Base-by-base conservation (phyloP, 2,329 filamentous ascomycete genomes). In the Periconia digitata region DNA sequence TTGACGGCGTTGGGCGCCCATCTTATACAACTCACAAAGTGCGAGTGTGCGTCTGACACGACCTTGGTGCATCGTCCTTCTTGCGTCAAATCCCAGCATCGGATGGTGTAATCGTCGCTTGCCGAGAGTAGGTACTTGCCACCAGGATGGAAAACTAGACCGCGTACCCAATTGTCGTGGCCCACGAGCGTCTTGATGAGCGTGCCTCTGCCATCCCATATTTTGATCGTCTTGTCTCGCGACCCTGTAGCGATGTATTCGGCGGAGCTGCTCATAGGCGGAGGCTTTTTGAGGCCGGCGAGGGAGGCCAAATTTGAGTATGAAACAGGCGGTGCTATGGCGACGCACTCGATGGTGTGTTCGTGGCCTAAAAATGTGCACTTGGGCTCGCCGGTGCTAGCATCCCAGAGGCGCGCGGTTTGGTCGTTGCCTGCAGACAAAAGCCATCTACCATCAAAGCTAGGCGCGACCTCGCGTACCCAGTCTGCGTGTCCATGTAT, bases 121-220 rank as follows among this genome's bases (percentile, higher is more conserved):
- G 88, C 89, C 6, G 87, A 92, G 6, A 97, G 74, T 1, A 97
- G 79, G 63, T 94, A 96, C 72, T 92, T 95, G 37, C 92, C 92
- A 8, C 90, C 89, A 0, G 92, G 92, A 63, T 96, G 92, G 70
- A 96, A 97, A 8, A 90, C 85, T 6, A 96, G 73, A 0, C 82
- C 87, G 24, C 90, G 85, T 8, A 97, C 84, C 92, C 92, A 97
- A 68, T 96, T 96, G 69, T 96, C 92, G 67, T 96, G 92, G 1
- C 92, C 92, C 1, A 85, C 75, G 1, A 97, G 77, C 0, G 88
- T 94, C 69, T 90, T 92, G 66, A 96, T 85, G 55, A 90, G 83
- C 10, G 86, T 90, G 24, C 92, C 92, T 45, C 90, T 83, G 10
- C 86, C 82, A 67, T 96, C 90, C 90, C 92, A 96, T 6, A 97